Percentiles rank a stretch among this genome's conserved stretches.
Evolutionary conservation across 306 rosid genomes (phyloP).

Genomic region (Sesbania bispinosa): DNA sequence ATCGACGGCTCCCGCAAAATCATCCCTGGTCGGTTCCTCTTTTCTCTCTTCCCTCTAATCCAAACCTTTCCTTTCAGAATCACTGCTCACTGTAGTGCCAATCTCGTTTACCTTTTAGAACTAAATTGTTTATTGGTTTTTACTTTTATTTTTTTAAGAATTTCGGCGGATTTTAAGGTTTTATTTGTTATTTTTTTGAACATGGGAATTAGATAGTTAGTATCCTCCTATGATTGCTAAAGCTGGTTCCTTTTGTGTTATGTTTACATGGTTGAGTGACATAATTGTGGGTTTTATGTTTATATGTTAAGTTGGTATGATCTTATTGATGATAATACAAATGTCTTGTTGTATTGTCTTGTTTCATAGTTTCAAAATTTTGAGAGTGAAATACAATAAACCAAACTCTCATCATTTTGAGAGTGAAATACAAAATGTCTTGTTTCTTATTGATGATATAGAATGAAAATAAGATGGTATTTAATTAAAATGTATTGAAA

Average conservation of each 20-base stretch:
- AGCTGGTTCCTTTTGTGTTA: background rate
- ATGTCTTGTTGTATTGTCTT: background rate
- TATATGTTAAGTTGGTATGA: background rate
- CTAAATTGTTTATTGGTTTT: background rate
- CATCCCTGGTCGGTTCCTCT: constrained; percentile 49
- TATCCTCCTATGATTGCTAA: background rate
- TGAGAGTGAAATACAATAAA: no score
- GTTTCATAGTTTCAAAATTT: background rate
- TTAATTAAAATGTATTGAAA: background rate
- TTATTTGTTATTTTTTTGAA: background rate
- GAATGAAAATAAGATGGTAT: background rate
- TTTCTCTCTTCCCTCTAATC: background rate
- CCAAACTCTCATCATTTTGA: no score
- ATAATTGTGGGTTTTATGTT: background rate
- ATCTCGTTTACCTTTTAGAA: background rate
- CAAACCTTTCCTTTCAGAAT: background rate
- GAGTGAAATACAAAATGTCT: no score
- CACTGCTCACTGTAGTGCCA: background rate
- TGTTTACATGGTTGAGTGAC: background rate
- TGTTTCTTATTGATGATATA: background rate
- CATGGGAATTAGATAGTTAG: background rate
- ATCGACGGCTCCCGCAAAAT: constrained; percentile 48
- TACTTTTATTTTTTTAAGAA: background rate
- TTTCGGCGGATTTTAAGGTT: background rate
- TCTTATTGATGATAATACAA: background rate